A percentile compares a stretch with the other conserved stretches of the same genome.
These are phyloP conservation scores for Daldinia bambusicola DNA, from an alignment of 495 filamentous ascomycete genomes.

Conservation along the genomic window DNA sequence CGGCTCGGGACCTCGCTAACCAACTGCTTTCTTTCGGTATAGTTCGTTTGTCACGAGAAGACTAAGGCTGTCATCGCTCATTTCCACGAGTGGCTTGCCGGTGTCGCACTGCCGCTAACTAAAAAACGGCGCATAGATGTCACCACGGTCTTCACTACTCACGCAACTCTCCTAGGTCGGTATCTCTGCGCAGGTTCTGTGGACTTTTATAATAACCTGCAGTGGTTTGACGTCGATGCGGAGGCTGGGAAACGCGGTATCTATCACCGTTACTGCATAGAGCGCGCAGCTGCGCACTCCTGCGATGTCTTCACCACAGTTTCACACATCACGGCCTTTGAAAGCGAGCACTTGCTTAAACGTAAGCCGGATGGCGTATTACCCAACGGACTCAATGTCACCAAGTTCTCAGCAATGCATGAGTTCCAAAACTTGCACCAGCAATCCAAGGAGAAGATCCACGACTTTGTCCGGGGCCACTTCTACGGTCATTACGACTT, in stretches of 20 bases:
- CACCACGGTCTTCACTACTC: constrained; percentile 98
- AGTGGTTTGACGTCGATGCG: constrained; percentile 94
- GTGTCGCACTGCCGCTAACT: constrained; percentile 91
- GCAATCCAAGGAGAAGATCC: constrained; percentile 95
- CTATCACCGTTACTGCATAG: constrained; percentile 98
- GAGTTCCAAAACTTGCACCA: constrained; percentile 99
- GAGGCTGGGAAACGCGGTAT: constrained; percentile 98
- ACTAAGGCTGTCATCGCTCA: constrained; percentile 92
- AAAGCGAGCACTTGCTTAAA: constrained; percentile 97
- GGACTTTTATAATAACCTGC: constrained; percentile 99
- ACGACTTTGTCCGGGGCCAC: constrained; percentile 97
- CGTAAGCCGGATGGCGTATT: constrained; percentile 96
- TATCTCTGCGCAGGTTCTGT: constrained; percentile 98
- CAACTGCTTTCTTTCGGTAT: constrained; percentile 19
- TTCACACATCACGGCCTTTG: constrained; percentile 97
- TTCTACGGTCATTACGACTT: constrained; percentile 99
- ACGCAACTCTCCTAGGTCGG: constrained; percentile 91
- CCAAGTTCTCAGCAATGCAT: constrained; percentile 98
- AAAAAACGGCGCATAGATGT: constrained; percentile 95
- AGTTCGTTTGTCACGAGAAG: constrained; percentile 95
- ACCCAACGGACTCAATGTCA: constrained; percentile 96
- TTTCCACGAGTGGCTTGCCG: constrained; percentile 98
- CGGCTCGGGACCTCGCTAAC: constrained; percentile 21
- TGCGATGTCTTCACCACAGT: constrained; percentile 98
- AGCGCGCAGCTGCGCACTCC: constrained; percentile 88